Base-by-base conservation (phyloP, 2,329 filamentous ascomycete genomes). In the Fusarium chlamydosporum region DNA sequence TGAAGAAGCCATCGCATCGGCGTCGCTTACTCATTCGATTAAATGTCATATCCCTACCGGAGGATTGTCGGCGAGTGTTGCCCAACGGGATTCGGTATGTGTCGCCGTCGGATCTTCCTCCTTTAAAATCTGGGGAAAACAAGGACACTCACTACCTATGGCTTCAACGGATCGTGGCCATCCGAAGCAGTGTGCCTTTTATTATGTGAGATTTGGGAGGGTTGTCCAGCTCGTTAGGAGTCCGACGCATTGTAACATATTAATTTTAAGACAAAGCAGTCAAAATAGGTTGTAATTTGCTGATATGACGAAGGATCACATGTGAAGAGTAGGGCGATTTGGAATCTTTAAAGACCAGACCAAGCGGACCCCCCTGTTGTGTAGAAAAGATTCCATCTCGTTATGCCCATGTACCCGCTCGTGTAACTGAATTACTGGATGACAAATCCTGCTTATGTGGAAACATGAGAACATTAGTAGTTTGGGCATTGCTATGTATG, bases 291-390 rank as follows among this genome's bases (percentile, higher is more conserved):
- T 35, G 20, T 20, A 51, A 47, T 52, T 66, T 45, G 38, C 55
- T 56, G 65, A 68, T 56, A 61, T 68, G 65, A 69, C 46, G 50
- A 66, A n/a, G 46, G 47, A 65, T 55, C 47, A 50, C 62, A 65
- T 65, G 54, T 10, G 31, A 23, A 56, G 34, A 58, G 47, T 47
- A 23, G 41, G 42, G 37, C 58, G 58, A 64, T 68, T 68, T 64
- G 65, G 65, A 68, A 68, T 68, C 65, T 64, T 67, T 37, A 35
- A 23, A 35, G 41, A n/a, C 29, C n/a, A 35, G 42, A 27, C 35
- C 31, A 58, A 46, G 41, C 35, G 50, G 40, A 52, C 38, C 61
- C 38, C 61, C 60, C 35, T 65, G 53, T 41, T 42, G 7, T 65
- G 33, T 18, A 34, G 9, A 65, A 65, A 65, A 65, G 61, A 65